phyloP scores from a whole-genome alignment of 2,329 filamentous ascomycete species.

The Fusarium dlaminii region DNA sequence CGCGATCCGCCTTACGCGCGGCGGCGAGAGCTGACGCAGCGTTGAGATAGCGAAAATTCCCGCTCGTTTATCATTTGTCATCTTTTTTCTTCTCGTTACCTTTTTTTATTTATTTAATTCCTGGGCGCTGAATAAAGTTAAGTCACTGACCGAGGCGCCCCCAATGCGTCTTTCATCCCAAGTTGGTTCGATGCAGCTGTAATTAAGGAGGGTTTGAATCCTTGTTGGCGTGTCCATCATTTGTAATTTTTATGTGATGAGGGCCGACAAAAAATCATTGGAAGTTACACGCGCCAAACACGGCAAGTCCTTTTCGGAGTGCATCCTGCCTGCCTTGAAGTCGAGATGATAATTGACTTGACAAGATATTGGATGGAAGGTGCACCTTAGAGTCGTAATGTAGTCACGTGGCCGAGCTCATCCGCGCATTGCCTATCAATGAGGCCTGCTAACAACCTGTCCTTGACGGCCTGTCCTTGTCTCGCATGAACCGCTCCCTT shows the following conservation, averaged over 20 bases:
- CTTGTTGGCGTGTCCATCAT: neutral
- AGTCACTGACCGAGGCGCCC: neutral
- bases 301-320: neutral
- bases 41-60: neutral
- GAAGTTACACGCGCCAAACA: neutral
- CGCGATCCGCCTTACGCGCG: neutral
- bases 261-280: neutral
- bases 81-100: neutral
- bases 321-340: neutral
- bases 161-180: neutral
- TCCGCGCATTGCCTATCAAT: slow-evolving; percentile 1
- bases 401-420: slow-evolving; percentile 10
- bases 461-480: slow-evolving; percentile 6
- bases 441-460: slow-evolving; percentile 8
- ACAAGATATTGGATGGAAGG: neutral
- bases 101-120: neutral
- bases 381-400: neutral
- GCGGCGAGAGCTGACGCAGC: neutral
- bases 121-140: neutral
- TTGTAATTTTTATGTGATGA: neutral
- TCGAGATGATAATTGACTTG: neutral
- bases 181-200: neutral
- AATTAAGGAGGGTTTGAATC: neutral
- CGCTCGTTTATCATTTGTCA: neutral
- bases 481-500: slow-evolving; percentile 23